phyloP scores from a whole-genome alignment of 176 grass and related monocot genomes.

The Cenchrus americanus region DNA sequence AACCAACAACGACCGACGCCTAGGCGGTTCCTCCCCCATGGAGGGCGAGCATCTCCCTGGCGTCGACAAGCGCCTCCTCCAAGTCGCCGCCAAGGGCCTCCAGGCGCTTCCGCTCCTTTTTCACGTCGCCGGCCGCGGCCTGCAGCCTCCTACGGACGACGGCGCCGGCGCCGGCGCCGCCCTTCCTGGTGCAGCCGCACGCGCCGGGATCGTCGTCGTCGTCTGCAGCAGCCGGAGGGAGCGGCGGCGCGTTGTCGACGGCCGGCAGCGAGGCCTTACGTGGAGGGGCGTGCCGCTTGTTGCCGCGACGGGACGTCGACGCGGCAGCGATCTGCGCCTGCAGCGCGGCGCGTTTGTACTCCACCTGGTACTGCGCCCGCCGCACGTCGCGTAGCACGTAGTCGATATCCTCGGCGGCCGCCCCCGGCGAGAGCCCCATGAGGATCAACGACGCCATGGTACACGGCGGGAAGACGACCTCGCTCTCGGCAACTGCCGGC shows the following conservation, averaged over 20 bases:
- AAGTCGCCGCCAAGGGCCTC: background rate
- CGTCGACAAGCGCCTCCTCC: conserved; percentile 2
- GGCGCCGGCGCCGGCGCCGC: background rate
- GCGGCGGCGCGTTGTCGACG: too few relatives aligned
- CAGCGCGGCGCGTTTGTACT: background rate
- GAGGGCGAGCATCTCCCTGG: conserved; percentile 2
- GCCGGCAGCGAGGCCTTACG: background rate
- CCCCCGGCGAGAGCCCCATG: too few relatives aligned
- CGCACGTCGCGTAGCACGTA: too few relatives aligned
- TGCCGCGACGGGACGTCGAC: too few relatives aligned
- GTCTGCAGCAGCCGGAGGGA: too few relatives aligned
- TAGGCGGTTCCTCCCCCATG: background rate
- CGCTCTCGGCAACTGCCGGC: too few relatives aligned
- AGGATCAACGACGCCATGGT: too few relatives aligned
- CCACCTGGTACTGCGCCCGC: too few relatives aligned
- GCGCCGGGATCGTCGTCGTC: background rate
- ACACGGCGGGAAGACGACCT: too few relatives aligned
- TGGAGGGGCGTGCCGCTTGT: too few relatives aligned
- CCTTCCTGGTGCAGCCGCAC: background rate
- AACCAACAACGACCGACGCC: background rate
- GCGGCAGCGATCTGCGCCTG: too few relatives aligned
- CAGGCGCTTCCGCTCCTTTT: background rate
- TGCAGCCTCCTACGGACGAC: conserved; percentile 1
- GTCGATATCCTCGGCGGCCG: too few relatives aligned
- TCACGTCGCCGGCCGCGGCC: background rate